These are phyloP conservation scores for Huntiella bhutanensis DNA, from an alignment of 2,329 filamentous ascomycete species.

Conservation along the genomic window DNA sequence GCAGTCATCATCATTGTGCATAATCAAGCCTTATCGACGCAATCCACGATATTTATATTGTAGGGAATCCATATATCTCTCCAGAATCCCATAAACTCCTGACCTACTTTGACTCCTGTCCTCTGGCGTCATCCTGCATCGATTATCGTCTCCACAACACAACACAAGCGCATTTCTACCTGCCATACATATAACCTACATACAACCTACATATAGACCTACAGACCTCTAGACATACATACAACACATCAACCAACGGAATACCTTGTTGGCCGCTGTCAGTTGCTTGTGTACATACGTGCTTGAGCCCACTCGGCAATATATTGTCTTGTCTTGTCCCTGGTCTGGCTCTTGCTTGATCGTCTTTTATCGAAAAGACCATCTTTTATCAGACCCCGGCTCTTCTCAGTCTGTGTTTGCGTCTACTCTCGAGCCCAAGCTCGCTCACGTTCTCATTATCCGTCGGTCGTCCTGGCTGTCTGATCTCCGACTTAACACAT, in stretches of 20 bases:
- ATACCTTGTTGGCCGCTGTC: no score
- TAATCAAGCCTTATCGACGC: no score
- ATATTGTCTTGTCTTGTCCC: neutral
- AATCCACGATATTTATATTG: neutral
- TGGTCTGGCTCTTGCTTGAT: neutral
- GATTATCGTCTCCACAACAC: no score
- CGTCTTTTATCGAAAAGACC: neutral
- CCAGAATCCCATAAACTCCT: neutral
- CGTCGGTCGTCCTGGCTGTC: neutral
- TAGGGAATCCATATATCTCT: neutral
- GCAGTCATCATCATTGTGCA: no score
- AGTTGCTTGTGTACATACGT: no score
- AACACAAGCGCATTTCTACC: no score
- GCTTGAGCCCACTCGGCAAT: no score
- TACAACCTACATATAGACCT: neutral
- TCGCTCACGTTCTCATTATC: neutral
- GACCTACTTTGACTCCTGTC: no score
- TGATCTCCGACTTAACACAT: slow-evolving; percentile 3
- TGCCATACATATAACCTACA: neutral
- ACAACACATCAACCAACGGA: neutral
- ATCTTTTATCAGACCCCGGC: no score
- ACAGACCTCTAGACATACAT: neutral
- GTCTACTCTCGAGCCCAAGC: neutral
- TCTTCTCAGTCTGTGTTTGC: no score
- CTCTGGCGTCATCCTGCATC: no score